A percentile compares a stretch with the other conserved stretches of the same genome.
Evolutionary conservation across 345 rosid species (phyloP).

Genomic region (Zanthoxylum bungeanum): DNA sequence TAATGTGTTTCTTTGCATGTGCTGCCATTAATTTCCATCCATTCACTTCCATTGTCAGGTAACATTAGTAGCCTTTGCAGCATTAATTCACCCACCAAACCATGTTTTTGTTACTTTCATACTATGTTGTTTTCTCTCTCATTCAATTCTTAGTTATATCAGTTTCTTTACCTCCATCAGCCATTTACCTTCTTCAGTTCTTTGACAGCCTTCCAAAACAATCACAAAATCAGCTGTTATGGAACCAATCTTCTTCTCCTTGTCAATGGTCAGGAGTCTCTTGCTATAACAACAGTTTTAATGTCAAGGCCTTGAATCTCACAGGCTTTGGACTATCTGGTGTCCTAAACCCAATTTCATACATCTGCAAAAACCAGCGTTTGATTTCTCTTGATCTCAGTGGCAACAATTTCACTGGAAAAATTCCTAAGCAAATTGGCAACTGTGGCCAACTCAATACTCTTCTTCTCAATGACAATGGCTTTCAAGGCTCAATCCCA

Average conservation of each 20-base stretch:
- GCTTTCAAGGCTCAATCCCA: slow-evolving; percentile 27
- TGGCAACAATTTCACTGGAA: slow-evolving; percentile 36
- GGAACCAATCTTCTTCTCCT: slow-evolving; percentile 33
- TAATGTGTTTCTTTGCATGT: slow-evolving; percentile 11
- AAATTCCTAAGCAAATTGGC: slow-evolving; percentile 28
- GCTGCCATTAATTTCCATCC: slow-evolving; percentile 7
- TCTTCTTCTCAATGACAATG: slow-evolving; percentile 31
- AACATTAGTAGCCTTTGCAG: not conserved
- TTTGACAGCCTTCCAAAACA: slow-evolving; percentile 27
- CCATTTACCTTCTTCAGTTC: slow-evolving; percentile 31
- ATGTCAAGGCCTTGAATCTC: slow-evolving; percentile 35
- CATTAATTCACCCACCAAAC: not conserved
- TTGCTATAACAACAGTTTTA: slow-evolving; percentile 25
- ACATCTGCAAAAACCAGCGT: slow-evolving; percentile 29
- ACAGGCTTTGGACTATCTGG: slow-evolving; percentile 33
- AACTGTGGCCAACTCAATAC: slow-evolving; percentile 25
- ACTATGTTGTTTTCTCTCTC: slow-evolving; percentile 14
- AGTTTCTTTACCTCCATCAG: slow-evolving; percentile 18
- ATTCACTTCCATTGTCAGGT: not conserved
- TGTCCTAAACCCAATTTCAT: slow-evolving; percentile 26
- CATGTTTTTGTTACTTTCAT: slow-evolving; percentile 16
- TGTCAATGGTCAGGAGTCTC: slow-evolving; percentile 38
- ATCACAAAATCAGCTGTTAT: slow-evolving; percentile 29
- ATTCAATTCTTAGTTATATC: slow-evolving; percentile 12
- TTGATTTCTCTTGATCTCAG: slow-evolving; percentile 37